Base-by-base conservation (phyloP, 306 rosid species). In the Lagenaria siceraria region DNA sequence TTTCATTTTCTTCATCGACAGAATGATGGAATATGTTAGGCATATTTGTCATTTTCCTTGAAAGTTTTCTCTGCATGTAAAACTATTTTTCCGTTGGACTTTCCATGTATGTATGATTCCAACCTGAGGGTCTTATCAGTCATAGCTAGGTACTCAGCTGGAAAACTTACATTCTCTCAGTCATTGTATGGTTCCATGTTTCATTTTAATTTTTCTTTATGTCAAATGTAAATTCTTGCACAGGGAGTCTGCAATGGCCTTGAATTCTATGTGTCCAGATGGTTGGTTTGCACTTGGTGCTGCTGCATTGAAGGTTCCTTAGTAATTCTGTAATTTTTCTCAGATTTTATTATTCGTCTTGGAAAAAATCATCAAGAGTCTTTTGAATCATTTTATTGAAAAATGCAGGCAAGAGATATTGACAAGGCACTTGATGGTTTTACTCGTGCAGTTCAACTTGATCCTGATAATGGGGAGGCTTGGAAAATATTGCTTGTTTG, bases 401-500 rank as follows among this genome's bases (percentile, higher is more conserved):
- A 82, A 76, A 19, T 80, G 31, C 95, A 95, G 97, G 97, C 97
- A 25, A 89, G 88, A 80, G 97, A 95, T 88, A 75, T 86, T 81
- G 97, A 90, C 38, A 95, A 92, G 87, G 98, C 98, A 77, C 77
- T 95, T 78, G 98, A 95, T 90, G 96, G 89, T 5, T 95, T 95
- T 87, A 92, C 97, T 59, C 96, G 96, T 35, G 91, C 98, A 42
- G 96, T 95, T 87, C 97, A 95, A 83, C 98, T 95, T 76, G 96
- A 92, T 84, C 98, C 98, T 58, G 97, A 92, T 46, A 95, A 95
- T 46, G 98, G 98, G 85, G 98, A 95, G 89, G 97, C 98, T 74
- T 95, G 98, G 98, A 95, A 95, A 95, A 95, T 80, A 88, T 95
- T 78, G 98, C 98, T 88, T 92, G 98, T 83, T 83, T 95, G 98